Conservation (phyloP, 1,139 yeast species). For the Diutina neorugosa region DNA sequence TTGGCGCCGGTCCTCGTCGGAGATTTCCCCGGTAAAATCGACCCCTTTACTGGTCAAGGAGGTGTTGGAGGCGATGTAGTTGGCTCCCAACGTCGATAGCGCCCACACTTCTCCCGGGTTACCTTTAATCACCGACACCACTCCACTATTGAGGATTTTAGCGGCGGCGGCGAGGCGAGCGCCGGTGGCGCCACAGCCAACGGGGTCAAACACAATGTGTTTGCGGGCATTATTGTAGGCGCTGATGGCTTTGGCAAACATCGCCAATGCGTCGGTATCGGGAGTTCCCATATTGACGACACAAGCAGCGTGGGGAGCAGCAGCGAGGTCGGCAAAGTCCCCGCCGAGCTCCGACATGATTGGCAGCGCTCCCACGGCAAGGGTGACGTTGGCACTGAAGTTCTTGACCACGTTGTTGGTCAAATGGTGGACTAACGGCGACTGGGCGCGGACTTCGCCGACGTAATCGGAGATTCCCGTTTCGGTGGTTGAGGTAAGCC, state of each 20-base stretch:
- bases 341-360: slow-evolving; percentile 73
- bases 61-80: slow-evolving; percentile 14
- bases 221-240: slow-evolving; percentile 46
- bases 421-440: slow-evolving; percentile 74
- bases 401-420: slow-evolving; percentile 87
- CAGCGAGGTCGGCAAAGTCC: slow-evolving; percentile 61
- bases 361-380: slow-evolving; percentile 82
- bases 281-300: slow-evolving; percentile 76
- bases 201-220: slow-evolving; percentile 80
- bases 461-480: neutral
- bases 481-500: neutral
- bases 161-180: slow-evolving; percentile 41
- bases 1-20: slow-evolving; percentile 16
- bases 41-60: slow-evolving; percentile 50
- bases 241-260: slow-evolving; percentile 39
- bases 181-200: slow-evolving; percentile 76
- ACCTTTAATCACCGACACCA: slow-evolving; percentile 68
- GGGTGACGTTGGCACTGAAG: slow-evolving; percentile 79
- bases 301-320: slow-evolving; percentile 37
- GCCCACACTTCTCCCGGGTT: slow-evolving; percentile 72
- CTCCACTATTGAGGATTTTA: slow-evolving; percentile 42
- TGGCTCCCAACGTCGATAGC: slow-evolving; percentile 16
- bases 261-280: slow-evolving; percentile 25
- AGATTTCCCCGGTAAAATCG: slow-evolving; percentile 36
- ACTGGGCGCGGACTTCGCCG: neutral